Evolutionary conservation across 2,329 filamentous ascomycete species (phyloP), one percentile per base, ranked within the genome.

Genomic region (Kalmusia sp.): DNA sequence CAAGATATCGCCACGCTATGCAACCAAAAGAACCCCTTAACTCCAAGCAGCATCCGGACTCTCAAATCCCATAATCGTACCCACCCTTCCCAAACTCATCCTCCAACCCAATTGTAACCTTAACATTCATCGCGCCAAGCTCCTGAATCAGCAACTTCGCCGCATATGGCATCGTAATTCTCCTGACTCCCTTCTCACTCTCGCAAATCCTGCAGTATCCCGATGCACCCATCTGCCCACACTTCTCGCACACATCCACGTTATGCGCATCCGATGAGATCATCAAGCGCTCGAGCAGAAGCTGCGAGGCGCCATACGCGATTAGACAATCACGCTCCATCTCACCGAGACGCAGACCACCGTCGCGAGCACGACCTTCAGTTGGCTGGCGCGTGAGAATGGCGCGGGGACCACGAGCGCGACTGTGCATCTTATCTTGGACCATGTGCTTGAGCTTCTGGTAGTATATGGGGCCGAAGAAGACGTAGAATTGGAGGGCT

Each of bases 401-500:
- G 22, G 93, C 93, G 11, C 91, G 85, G 0, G 95, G 96, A 0
- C 96, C 96, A 12, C 92, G 88, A 2, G 93, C 88, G 57, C 95
- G 91, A 27, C 91, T 93, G 78, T 99, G 95, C 95, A 99, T 98
- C 80, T 99, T 99, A 74, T 99, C 95, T 75, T 98, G 93, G 3
- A 99, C 95, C 95, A 99, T 99, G 83, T 99, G 95, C 84, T 99
- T 99, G 61, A 99, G 86, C 63, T 96, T 96, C 80, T 99, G 95
- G 80, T 99, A 99, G 81, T 96, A 99, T 76, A 99, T 99, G 9
- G 95, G 95, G 0, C 95, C 95, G 73, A 96, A 96, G 82, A 98
- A 99, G 70, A 99, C 92, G 77, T 98, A 98, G 11, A 93, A 93
- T 59, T 96, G 92, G 5, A 98, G 82, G 0, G 91, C 87, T 77